phyloP scores from a whole-genome alignment of 139 green algal genomes.

The Chlamydomonas sp. region DNA sequence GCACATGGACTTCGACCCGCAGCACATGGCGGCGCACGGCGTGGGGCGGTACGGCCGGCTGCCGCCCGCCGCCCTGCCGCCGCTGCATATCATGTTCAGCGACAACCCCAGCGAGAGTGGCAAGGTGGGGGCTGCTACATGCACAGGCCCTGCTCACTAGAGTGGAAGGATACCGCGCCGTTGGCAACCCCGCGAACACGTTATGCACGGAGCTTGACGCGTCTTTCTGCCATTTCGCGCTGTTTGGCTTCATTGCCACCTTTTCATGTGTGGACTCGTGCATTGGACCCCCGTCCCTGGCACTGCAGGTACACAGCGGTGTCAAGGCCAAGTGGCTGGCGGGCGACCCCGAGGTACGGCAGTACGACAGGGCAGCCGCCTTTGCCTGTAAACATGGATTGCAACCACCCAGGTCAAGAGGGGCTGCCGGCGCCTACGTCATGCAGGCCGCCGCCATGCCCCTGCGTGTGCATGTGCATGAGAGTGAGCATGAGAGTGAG shows the following conservation, averaged over 20 bases:
- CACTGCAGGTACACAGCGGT: slow-evolving; percentile 31
- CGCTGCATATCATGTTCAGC: slow-evolving; percentile 76
- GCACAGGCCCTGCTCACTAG: too few species aligned
- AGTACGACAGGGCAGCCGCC: not conserved
- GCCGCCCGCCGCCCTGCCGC: slow-evolving; percentile 61
- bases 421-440: too few species aligned
- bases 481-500: too few species aligned
- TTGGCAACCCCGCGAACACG: too few species aligned
- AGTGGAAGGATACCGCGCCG: too few species aligned
- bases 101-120: slow-evolving; percentile 81
- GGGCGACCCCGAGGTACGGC: slow-evolving; percentile 67
- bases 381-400: not conserved
- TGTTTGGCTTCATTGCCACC: not conserved
- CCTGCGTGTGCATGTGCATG: too few species aligned
- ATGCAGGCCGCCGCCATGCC: too few species aligned
- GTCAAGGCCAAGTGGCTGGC: slow-evolving; percentile 76
- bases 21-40: slow-evolving; percentile 34
- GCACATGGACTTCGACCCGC: slow-evolving; percentile 83
- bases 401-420: too few species aligned
- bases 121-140: slow-evolving; percentile 59
- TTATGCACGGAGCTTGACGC: too few species aligned
- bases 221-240: too few species aligned
- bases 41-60: slow-evolving; percentile 67
- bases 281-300: not conserved
- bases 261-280: too few species aligned